Evolutionary conservation across 2,329 filamentous ascomycete species (phyloP).

Genomic region (Chrysoporthe puriensis): DNA sequence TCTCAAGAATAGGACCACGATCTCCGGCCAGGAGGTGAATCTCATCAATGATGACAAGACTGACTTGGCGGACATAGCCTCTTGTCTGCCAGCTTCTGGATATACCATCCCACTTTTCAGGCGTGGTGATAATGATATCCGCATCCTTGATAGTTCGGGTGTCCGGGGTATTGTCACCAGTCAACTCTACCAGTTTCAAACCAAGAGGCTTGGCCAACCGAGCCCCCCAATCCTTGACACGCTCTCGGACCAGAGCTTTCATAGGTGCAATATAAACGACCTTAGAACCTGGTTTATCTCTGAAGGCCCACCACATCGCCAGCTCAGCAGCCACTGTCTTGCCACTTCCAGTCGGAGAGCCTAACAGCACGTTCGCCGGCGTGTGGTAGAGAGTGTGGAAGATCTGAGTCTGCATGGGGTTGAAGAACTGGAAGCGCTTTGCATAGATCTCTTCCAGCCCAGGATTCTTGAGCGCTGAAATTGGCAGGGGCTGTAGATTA

Average conservation of each 20-base stretch:
- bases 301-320: conserved; percentile 99
- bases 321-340: conserved; percentile 96
- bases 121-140: conserved; percentile 97
- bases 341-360: conserved; percentile 94
- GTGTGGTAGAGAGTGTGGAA: conserved; percentile 98
- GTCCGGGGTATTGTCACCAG: conserved; percentile 96
- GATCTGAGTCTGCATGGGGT: conserved; percentile 98
- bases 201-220: conserved; percentile 83
- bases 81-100: conserved; percentile 98
- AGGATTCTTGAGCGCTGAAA: conserved; percentile 85
- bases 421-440: conserved; percentile 92
- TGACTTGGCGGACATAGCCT: conserved; percentile 93
- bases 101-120: conserved; percentile 99
- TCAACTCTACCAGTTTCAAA: conserved; percentile 90
- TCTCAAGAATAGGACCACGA: conserved; percentile 95
- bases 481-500: conserved; percentile 85
- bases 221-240: conserved; percentile 91
- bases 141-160: conserved; percentile 93
- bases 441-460: conserved; percentile 86
- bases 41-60: conserved; percentile 96
- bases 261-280: conserved; percentile 99
- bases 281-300: conserved; percentile 91
- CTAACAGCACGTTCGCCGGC: conserved; percentile 85
- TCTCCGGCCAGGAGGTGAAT: conserved; percentile 97
- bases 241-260: conserved; percentile 96